Percentiles rank a stretch among this genome's conserved stretches.
Evolutionary conservation across 305 asterid genomes (phyloP).

Genomic region (Fraxinus nigra): DNA sequence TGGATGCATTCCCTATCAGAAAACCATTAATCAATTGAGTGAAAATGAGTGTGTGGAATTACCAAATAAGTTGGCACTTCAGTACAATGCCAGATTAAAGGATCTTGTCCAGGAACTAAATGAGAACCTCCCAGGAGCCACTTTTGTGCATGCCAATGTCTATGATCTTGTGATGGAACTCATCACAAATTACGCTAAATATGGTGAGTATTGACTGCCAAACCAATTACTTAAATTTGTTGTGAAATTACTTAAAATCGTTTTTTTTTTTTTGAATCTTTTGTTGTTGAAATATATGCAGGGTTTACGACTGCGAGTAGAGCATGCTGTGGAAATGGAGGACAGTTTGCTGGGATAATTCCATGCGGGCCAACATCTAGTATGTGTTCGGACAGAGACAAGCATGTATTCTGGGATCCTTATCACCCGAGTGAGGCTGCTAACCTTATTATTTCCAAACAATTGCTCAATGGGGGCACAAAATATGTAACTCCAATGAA

Average conservation of each 20-base stretch:
- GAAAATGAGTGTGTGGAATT: conserved; percentile 66
- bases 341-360: conserved; percentile 79
- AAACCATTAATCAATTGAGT: conserved; percentile 66
- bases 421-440: conserved; percentile 97
- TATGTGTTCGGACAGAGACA: conserved; percentile 64
- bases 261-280: background rate
- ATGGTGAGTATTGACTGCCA: conserved; percentile 42
- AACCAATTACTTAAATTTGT: background rate
- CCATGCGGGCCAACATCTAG: conserved; percentile 92
- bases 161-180: conserved; percentile 85
- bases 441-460: conserved; percentile 71
- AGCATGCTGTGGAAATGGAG: conserved; percentile 94
- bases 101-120: conserved; percentile 54
- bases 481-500: conserved; percentile 69
- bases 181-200: conserved; percentile 67
- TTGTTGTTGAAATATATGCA: conserved; percentile 19
- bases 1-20: conserved; percentile 95
- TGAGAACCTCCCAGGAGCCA: conserved; percentile 66
- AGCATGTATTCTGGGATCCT: conserved; percentile 91
- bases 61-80: conserved; percentile 77
- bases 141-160: conserved; percentile 75
- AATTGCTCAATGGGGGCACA: conserved; percentile 57
- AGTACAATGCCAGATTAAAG: conserved; percentile 61
- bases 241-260: background rate
- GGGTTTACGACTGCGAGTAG: conserved; percentile 65